These are phyloP conservation scores for Ephemerocybe angulata DNA, from an alignment of 768 basidiomycete genomes.

Conservation along the genomic window DNA sequence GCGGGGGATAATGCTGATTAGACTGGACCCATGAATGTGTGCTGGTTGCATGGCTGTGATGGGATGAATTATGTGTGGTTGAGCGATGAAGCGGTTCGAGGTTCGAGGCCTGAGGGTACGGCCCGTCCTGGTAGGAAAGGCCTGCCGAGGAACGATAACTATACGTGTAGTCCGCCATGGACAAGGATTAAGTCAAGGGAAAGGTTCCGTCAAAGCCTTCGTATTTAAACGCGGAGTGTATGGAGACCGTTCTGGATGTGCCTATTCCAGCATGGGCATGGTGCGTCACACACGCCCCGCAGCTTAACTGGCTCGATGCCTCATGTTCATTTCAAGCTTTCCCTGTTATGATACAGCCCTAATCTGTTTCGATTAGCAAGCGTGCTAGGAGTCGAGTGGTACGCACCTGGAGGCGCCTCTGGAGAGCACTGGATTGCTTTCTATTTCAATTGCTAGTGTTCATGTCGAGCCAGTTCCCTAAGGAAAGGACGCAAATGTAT, in stretches of 20 bases:
- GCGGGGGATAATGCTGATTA: conserved; percentile 26
- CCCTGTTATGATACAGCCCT: background rate
- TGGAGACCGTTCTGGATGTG: background rate
- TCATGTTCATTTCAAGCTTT: background rate
- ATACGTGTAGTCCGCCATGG: background rate
- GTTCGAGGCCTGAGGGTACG: background rate
- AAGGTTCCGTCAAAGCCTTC: background rate
- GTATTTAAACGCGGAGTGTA: background rate
- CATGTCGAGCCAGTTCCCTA: no score
- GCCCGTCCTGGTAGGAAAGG: background rate
- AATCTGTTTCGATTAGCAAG: background rate
- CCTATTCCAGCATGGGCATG: background rate
- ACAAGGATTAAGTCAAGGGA: background rate
- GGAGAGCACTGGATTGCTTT: no score
- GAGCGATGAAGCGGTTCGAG: background rate
- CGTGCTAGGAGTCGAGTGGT: background rate
- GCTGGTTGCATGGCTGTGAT: conserved; percentile 13
- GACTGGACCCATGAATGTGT: conserved; percentile 30
- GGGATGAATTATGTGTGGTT: background rate
- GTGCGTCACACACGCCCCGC: background rate
- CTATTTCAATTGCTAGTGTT: no score
- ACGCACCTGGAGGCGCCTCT: background rate
- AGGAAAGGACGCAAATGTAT: no score
- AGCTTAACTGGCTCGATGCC: background rate
- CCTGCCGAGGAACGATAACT: background rate